Percentiles rank a stretch among this genome's conserved stretches.
Conservation (phyloP, 2,329 filamentous ascomycete genomes). For the Triangularia verruculosa region DNA sequence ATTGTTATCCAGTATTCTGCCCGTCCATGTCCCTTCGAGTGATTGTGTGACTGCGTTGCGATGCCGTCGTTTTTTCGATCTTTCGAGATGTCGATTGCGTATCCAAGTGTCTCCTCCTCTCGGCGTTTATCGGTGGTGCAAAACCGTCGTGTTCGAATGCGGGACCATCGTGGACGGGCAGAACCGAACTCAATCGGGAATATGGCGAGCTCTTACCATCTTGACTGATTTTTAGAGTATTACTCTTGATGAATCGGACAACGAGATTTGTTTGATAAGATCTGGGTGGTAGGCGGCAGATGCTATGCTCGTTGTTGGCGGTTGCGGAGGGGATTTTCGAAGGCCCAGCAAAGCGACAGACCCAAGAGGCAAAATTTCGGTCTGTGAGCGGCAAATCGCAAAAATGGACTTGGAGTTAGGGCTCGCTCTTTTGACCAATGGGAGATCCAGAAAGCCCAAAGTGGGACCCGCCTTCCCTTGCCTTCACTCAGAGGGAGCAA, state of each 20-base stretch:
- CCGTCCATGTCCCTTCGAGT: neutral
- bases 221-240: constrained; percentile 53
- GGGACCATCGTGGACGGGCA: constrained; percentile 14
- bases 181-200: constrained; percentile 22
- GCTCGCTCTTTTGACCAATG: constrained; percentile 27
- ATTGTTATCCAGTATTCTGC: constrained; percentile 2
- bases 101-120: neutral
- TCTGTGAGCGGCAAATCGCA: constrained; percentile 31
- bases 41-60: neutral
- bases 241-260: constrained; percentile 36
- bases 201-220: constrained; percentile 56
- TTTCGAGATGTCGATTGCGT: neutral
- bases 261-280: constrained; percentile 52
- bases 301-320: constrained; percentile 48
- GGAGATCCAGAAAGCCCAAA: constrained; percentile 2
- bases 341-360: constrained; percentile 46
- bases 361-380: constrained; percentile 36
- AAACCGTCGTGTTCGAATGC: constrained; percentile 7
- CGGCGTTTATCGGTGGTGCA: constrained; percentile 7
- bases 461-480: constrained; percentile 14
- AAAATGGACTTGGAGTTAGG: constrained; percentile 36
- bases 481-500: constrained; percentile 4
- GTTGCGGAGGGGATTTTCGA: constrained; percentile 38
- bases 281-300: constrained; percentile 48
- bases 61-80: neutral